Evolutionary conservation across 805 yeast genomes (phyloP).

Genomic region (Zygotorulaspora chibaensis): DNA sequence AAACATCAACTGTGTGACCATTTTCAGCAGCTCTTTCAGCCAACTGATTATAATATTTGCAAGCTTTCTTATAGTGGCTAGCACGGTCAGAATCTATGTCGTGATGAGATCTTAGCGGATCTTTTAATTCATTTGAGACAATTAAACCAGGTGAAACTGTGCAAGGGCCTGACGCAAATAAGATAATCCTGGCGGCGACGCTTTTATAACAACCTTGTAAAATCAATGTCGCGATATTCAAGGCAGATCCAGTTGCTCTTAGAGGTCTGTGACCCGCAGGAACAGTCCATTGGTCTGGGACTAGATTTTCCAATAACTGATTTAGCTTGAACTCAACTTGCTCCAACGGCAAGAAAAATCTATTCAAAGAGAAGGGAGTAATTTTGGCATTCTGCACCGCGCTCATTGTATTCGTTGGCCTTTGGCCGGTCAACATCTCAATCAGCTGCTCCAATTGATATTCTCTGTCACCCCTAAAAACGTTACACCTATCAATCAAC

Average conservation of each 20-base stretch:
- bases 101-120: conserved; percentile 95
- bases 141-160: conserved; percentile 93
- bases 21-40: conserved; percentile 66
- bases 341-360: conserved; percentile 70
- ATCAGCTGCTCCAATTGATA: conserved; percentile 52
- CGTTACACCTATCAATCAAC: conserved; percentile 66
- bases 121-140: conserved; percentile 86
- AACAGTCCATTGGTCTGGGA: conserved; percentile 85
- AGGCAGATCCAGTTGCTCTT: conserved; percentile 90
- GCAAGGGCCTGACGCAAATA: conserved; percentile 93
- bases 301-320: conserved; percentile 69
- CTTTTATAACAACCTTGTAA: conserved; percentile 80
- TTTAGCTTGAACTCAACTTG: conserved; percentile 81
- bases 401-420: conserved; percentile 38
- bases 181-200: conserved; percentile 81
- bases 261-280: conserved; percentile 79
- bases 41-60: conserved; percentile 70
- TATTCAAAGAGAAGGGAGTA: conserved; percentile 45
- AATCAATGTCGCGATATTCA: conserved; percentile 75
- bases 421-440: conserved; percentile 59
- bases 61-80: conserved; percentile 81
- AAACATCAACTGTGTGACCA: conserved; percentile 82
- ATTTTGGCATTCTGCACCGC: conserved; percentile 32
- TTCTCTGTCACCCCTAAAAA: conserved; percentile 87
- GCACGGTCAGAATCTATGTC: conserved; percentile 92